These are phyloP conservation scores for Penicillium silybi DNA, from an alignment of 495 filamentous ascomycete genomes.

Conservation along the genomic window DNA sequence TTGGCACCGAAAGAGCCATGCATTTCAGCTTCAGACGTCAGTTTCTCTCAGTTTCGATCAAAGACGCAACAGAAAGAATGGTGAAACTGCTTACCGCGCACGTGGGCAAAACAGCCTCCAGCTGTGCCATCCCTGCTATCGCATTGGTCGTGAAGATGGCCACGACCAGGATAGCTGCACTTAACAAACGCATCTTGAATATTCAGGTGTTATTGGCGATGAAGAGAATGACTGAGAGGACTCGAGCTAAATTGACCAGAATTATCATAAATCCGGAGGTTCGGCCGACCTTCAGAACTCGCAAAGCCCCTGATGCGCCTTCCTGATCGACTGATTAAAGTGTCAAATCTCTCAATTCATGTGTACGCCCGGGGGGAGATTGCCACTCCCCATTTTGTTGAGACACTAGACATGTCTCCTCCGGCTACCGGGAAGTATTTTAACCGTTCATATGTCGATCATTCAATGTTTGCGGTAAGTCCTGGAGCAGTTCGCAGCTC, in stretches of 20 bases:
- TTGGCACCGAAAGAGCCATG: slow-evolving; percentile 15
- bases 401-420: background rate
- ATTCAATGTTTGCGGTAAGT: background rate
- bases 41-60: background rate
- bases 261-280: background rate
- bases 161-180: background rate
- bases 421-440: background rate
- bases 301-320: too few relatives aligned
- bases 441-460: slow-evolving; percentile 4
- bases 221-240: background rate
- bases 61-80: background rate
- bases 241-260: background rate
- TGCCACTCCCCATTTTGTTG: background rate
- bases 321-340: background rate
- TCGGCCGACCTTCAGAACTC: too few relatives aligned
- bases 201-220: background rate
- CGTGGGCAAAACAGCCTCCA: slow-evolving; percentile 9
- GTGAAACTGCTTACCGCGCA: slow-evolving; percentile 13
- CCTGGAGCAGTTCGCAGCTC: too few relatives aligned
- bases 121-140: slow-evolving; percentile 7
- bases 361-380: too few relatives aligned
- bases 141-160: slow-evolving; percentile 2
- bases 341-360: too few relatives aligned
- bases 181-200: slow-evolving; percentile 10
- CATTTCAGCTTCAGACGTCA: slow-evolving; percentile 23